phyloP scores from a whole-genome alignment of 495 filamentous ascomycete species.

The Lasiosphaeria hispida region DNA sequence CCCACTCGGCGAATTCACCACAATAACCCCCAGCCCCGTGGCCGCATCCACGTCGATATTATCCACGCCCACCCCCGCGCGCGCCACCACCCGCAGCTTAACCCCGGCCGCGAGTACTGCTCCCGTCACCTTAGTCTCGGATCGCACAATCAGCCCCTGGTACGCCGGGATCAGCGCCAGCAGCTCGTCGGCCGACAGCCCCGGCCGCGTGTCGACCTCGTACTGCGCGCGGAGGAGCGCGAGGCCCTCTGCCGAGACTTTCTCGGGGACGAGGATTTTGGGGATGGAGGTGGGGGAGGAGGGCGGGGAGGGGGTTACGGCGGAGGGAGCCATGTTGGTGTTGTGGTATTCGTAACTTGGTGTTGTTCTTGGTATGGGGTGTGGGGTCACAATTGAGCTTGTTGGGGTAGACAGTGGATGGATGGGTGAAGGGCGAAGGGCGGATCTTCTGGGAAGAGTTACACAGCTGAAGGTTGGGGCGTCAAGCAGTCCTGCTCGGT shows the following conservation, averaged over 20 bases:
- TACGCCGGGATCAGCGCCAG: conserved; percentile 57
- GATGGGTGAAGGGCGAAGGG: not conserved
- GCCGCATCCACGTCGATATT: conserved; percentile 69
- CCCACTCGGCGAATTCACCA: conserved; percentile 66
- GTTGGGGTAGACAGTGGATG: not conserved
- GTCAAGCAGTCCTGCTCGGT: no score
- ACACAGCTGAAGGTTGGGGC: no score
- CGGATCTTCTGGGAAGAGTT: no score
- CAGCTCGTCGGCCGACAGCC: conserved; percentile 55
- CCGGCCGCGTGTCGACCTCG: conserved; percentile 56
- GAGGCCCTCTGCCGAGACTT: conserved; percentile 70
- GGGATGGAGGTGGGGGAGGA: conserved; percentile 28
- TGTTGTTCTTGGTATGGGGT: not conserved
- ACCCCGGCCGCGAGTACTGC: conserved; percentile 55
- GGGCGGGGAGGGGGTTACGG: conserved; percentile 13
- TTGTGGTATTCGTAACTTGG: not conserved
- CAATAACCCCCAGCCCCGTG: conserved; percentile 63
- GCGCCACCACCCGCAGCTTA: conserved; percentile 66
- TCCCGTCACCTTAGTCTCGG: conserved; percentile 68
- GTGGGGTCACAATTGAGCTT: not conserved
- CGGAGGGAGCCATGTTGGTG: conserved; percentile 36
- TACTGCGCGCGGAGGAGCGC: conserved; percentile 53
- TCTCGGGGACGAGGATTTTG: conserved; percentile 68
- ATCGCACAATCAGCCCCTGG: conserved; percentile 67
- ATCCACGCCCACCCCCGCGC: conserved; percentile 73